Evolutionary conservation across 129 eudicot species (phyloP), one percentile per base, ranked within the genome.

Genomic region (Deinandra increscens): DNA sequence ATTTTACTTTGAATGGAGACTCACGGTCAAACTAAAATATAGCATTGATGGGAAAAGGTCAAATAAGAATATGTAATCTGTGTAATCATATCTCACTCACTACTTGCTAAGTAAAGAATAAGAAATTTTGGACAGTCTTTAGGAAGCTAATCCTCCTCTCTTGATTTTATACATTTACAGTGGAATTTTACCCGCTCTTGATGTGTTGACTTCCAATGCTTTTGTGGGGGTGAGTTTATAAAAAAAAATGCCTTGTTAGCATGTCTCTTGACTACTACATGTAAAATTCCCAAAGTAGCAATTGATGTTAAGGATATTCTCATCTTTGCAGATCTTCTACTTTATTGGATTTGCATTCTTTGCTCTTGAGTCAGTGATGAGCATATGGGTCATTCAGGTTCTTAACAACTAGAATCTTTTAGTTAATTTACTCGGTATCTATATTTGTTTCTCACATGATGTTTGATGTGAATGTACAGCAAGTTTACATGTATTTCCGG

Each of bases 331-430:
- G 99, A 74, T 85, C 65, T 89, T 89, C 59, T 93, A 89, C 77
- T 53, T 89, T 6, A 75, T 93, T 17, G 99, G 99, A 41, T 89
- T 89, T 69, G 90, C 79, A 68, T 72, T 85, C 22, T 93, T 93
- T 66, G 77, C 77, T 71, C 39, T 93, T 66, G 99, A 93, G 77
- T 79, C 95, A 39, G 22, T 85, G 74, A 80, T 93, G 66, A 89
- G 99, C 88, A 73, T 93, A 71, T 93, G 99, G 99, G 97, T 93
- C 53, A 89, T 89, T 70, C 95, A 93, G 99, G 99, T 92, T n/a
- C 31, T 64, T 19, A 42, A 37, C 36, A n/a, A 56, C 41, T 10
- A 43, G 20, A 36, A 38, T 14, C 7, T 46, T 46, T 43, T 4
- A 33, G 18, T 61, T 18, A 49, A 39, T 37, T 44, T 26, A 6